Percentiles rank a stretch among this genome's conserved stretches.
Conservation (phyloP, 2,329 filamentous ascomycete species). For the Fusarium abutilonis region DNA sequence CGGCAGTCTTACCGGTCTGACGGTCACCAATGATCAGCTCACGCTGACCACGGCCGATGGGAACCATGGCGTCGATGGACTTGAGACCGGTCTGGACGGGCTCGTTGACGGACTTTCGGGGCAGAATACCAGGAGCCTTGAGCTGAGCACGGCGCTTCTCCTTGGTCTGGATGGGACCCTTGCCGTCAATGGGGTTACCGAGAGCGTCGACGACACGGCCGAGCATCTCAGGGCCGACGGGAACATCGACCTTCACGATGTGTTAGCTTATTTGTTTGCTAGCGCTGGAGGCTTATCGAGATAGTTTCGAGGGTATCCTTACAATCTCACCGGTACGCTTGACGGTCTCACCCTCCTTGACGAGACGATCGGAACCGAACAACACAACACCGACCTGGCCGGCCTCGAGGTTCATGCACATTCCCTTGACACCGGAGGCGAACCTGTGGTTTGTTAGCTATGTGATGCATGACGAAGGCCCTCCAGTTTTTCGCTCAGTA, state of each 20-base stretch:
- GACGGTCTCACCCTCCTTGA: conserved; percentile 99
- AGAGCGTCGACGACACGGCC: conserved; percentile 99
- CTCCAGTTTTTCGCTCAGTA: conserved; percentile 47
- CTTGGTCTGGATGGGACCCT: conserved; percentile 93
- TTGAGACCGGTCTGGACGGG: conserved; percentile 99
- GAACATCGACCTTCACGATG: conserved; percentile 84
- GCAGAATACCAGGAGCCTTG: conserved; percentile 98
- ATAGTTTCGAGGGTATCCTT: conserved; percentile 55
- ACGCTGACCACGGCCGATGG: conserved; percentile 99
- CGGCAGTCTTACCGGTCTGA: conserved; percentile 99
- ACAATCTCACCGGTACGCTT: conserved; percentile 99
- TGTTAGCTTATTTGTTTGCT: conserved; percentile 39
- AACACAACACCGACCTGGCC: conserved; percentile 99
- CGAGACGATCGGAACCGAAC: conserved; percentile 99
- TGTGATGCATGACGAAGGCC: conserved; percentile 8
- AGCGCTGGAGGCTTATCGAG: neutral
- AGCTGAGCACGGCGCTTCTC: conserved; percentile 96
- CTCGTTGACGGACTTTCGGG: conserved; percentile 96
- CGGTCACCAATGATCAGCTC: conserved; percentile 99
- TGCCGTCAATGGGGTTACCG: conserved; percentile 99
- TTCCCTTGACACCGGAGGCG: conserved; percentile 99
- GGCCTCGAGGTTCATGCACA: conserved; percentile 99
- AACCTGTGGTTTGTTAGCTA: conserved; percentile 70
- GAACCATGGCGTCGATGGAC: conserved; percentile 99
- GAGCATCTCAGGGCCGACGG: conserved; percentile 90